Evolutionary conservation across 768 basidiomycete genomes (phyloP).

Genomic region (Solioccasus polychromus): DNA sequence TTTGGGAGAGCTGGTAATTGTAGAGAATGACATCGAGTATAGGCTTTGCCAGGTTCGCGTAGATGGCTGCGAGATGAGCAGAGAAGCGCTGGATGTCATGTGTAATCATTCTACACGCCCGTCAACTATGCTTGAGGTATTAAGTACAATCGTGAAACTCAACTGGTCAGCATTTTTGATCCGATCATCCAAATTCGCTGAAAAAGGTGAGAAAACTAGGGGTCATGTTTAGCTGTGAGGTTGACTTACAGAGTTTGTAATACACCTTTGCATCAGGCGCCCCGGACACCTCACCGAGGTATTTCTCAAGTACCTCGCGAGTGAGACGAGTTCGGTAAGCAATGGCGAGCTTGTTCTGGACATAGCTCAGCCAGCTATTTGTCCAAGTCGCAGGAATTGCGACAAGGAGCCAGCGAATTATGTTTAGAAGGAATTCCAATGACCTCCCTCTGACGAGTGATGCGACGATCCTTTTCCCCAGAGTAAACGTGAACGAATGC

Average conservation of each 20-base stretch:
- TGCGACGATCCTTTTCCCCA: slow-evolving; percentile 77
- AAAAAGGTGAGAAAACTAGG: slow-evolving; percentile 3
- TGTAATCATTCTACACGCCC: slow-evolving; percentile 74
- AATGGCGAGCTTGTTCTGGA: slow-evolving; percentile 90
- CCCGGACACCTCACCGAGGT: slow-evolving; percentile 72
- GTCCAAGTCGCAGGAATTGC: slow-evolving; percentile 94
- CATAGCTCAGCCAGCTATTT: slow-evolving; percentile 88
- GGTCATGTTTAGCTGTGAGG: background rate
- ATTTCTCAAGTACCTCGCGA: slow-evolving; percentile 74
- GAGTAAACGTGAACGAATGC: background rate
- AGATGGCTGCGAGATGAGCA: slow-evolving; percentile 86
- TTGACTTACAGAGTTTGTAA: slow-evolving; percentile 79
- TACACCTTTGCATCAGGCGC: slow-evolving; percentile 78
- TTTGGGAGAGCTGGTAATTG: slow-evolving; percentile 91
- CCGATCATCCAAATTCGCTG: slow-evolving; percentile 91
- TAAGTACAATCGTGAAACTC: slow-evolving; percentile 16
- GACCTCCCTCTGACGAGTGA: slow-evolving; percentile 88
- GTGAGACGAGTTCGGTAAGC: slow-evolving; percentile 88
- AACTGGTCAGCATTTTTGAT: slow-evolving; percentile 96
- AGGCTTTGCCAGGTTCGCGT: slow-evolving; percentile 92
- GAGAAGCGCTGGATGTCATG: slow-evolving; percentile 95
- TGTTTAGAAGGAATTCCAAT: slow-evolving; percentile 75
- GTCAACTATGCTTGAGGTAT: slow-evolving; percentile 11
- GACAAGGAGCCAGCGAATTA: slow-evolving; percentile 85
- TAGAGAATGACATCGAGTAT: slow-evolving; percentile 90